phyloP scores from a whole-genome alignment of 768 basidiomycete species.

The Termitomyces sp. region DNA sequence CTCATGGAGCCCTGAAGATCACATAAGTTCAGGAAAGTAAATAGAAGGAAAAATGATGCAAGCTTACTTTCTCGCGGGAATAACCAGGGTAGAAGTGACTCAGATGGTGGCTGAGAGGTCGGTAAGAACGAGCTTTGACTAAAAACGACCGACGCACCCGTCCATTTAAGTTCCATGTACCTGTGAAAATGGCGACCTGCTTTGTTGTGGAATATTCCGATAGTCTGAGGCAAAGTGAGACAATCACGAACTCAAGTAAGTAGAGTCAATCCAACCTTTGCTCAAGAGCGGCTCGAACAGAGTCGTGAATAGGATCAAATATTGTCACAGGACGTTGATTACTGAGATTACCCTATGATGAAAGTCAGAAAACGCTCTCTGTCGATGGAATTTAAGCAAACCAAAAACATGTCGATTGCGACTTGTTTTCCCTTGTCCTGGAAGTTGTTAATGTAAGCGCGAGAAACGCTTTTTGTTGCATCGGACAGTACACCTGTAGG shows the following conservation, averaged over 20 bases:
- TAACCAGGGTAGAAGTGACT: conserved; percentile 85
- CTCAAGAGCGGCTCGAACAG: conserved; percentile 68
- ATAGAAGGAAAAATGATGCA: neutral
- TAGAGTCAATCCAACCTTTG: conserved; percentile 46
- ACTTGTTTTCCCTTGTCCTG: conserved; percentile 92
- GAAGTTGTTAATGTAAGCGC: conserved; percentile 98
- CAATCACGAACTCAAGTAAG: neutral
- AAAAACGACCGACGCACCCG: conserved; percentile 43
- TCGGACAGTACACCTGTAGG: conserved; percentile 81
- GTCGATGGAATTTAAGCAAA: conserved; percentile 31
- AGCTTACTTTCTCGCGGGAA: conserved; percentile 77
- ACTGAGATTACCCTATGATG: conserved; percentile 86
- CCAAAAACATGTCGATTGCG: conserved; percentile 95
- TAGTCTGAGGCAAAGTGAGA: conserved; percentile 38
- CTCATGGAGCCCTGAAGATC: conserved; percentile 26
- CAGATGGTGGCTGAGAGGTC: conserved; percentile 58
- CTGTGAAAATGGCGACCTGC: conserved; percentile 73
- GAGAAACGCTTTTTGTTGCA: conserved; percentile 93
- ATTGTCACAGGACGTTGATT: conserved; percentile 86
- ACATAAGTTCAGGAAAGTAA: neutral
- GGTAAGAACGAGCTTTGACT: neutral
- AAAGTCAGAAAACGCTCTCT: conserved; percentile 4
- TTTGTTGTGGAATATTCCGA: conserved; percentile 82
- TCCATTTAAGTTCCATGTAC: conserved; percentile 97
- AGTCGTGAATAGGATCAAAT: conserved; percentile 91